A percentile compares a stretch with the other conserved stretches of the same genome.
These are phyloP conservation scores for Hyaloscypha bicolor DNA, from an alignment of 495 filamentous ascomycete genomes.

Conservation along the genomic window DNA sequence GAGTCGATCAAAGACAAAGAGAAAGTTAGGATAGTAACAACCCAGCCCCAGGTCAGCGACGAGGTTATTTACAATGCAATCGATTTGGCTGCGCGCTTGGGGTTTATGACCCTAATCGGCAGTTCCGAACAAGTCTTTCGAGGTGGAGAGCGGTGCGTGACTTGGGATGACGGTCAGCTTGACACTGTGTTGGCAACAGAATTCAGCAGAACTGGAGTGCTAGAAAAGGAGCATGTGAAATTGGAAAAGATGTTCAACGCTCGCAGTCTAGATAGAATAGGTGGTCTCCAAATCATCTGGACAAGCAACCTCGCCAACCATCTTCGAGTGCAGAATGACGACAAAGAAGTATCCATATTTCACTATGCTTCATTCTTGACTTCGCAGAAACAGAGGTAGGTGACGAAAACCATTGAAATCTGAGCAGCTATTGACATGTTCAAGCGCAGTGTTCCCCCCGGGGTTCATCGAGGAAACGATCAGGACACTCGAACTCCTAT, in stretches of 20 bases:
- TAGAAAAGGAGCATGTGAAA: conserved; percentile 23
- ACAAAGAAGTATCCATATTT: conserved; percentile 45
- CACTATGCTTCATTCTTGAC: conserved; percentile 47
- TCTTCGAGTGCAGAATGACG: conserved; percentile 44
- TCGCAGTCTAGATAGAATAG: conserved; percentile 36
- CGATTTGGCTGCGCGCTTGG: too few species aligned
- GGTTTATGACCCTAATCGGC: too few species aligned
- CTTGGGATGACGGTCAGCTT: too few species aligned
- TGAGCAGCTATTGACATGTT: not conserved
- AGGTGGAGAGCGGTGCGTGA: too few species aligned
- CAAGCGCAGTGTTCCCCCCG: conserved; percentile 33
- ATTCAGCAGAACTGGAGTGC: too few species aligned
- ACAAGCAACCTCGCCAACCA: conserved; percentile 52
- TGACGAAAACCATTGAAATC: too few species aligned
- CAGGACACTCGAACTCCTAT: conserved; percentile 45
- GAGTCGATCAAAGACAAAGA: too few species aligned
- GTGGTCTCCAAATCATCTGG: conserved; percentile 41
- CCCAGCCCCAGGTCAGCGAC: too few species aligned
- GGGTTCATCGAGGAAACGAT: conserved; percentile 50
- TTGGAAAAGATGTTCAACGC: conserved; percentile 35
- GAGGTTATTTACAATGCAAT: too few species aligned
- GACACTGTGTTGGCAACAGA: too few species aligned
- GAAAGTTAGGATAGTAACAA: too few species aligned
- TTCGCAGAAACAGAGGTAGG: conserved; percentile 22
- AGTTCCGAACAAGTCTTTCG: too few species aligned